Conservation (phyloP, 345 rosid genomes). For the Trapa incisa region DNA sequence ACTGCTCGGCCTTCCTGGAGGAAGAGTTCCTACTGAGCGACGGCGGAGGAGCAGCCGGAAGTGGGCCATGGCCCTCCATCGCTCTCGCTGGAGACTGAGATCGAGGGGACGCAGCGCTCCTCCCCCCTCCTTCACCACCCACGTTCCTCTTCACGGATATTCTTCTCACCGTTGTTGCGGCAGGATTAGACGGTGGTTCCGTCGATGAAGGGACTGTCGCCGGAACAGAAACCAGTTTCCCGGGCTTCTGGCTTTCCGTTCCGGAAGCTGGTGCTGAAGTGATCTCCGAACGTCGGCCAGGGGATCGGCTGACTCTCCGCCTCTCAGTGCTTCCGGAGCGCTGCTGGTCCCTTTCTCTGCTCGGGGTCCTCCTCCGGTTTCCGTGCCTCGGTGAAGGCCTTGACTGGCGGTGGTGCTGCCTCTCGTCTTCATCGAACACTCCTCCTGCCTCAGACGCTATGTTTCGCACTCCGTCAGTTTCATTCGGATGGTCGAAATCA, state of each 20-base stretch:
- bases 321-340: slow-evolving; percentile 49
- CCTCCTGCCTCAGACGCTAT: slow-evolving; percentile 15
- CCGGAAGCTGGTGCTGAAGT: slow-evolving; percentile 6
- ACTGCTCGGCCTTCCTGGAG: slow-evolving; percentile 70
- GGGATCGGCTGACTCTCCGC: slow-evolving; percentile 69
- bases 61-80: slow-evolving; percentile 6
- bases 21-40: slow-evolving; percentile 57
- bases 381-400: slow-evolving; percentile 34
- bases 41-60: slow-evolving; percentile 45
- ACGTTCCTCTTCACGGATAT: slow-evolving; percentile 60
- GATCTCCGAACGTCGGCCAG: slow-evolving; percentile 59
- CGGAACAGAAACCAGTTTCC: slow-evolving; percentile 72
- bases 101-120: slow-evolving; percentile 58
- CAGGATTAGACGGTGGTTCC: slow-evolving; percentile 17
- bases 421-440: slow-evolving; percentile 23
- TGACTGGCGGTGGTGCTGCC: slow-evolving; percentile 43
- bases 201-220: slow-evolving; percentile 47
- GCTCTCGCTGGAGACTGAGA: slow-evolving; percentile 38
- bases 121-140: slow-evolving; percentile 5
- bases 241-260: slow-evolving; percentile 23
- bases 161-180: slow-evolving; percentile 28
- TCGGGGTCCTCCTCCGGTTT: slow-evolving; percentile 76
- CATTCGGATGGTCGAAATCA: slow-evolving; percentile 44
- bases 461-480: slow-evolving; percentile 8
- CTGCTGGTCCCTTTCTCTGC: slow-evolving; percentile 68